Evolutionary conservation across 2,329 filamentous ascomycete species (phyloP).

Genomic region (Amesomyces nigricolor): DNA sequence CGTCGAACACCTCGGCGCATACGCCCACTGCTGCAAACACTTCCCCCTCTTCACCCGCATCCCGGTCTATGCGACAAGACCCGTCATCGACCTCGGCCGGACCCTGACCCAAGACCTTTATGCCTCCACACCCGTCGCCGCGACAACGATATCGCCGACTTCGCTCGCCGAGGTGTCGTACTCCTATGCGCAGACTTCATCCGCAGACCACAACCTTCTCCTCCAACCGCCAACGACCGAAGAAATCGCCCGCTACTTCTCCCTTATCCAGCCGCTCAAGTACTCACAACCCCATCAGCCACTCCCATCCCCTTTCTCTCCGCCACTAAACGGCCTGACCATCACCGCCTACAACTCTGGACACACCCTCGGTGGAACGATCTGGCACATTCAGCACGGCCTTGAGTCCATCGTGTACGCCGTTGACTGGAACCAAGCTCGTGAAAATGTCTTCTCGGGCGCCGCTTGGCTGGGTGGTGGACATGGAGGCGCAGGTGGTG

Average conservation of each 20-base stretch:
- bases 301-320: conserved; percentile 77
- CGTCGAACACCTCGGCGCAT: conserved; percentile 83
- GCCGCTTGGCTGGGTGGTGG: conserved; percentile 86
- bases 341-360: conserved; percentile 96
- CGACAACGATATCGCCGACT: conserved; percentile 70
- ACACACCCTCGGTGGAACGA: conserved; percentile 91
- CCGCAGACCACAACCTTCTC: conserved; percentile 50
- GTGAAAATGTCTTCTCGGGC: conserved; percentile 88
- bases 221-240: conserved; percentile 69
- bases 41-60: conserved; percentile 88
- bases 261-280: conserved; percentile 83
- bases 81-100: conserved; percentile 87
- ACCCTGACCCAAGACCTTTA: conserved; percentile 91
- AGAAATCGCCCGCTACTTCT: conserved; percentile 90
- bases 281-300: conserved; percentile 96
- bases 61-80: conserved; percentile 88
- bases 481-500: conserved; percentile 62
- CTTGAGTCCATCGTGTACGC: conserved; percentile 96
- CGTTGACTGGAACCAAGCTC: conserved; percentile 96
- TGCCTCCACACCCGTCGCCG: conserved; percentile 78
- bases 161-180: conserved; percentile 63
- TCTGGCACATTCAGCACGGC: conserved; percentile 98
- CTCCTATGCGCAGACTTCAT: conserved; percentile 47
- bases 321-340: conserved; percentile 82
- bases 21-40: conserved; percentile 94